Conservation (phyloP, 176 grass and related monocot genomes). For the Luzula sylvatica region DNA sequence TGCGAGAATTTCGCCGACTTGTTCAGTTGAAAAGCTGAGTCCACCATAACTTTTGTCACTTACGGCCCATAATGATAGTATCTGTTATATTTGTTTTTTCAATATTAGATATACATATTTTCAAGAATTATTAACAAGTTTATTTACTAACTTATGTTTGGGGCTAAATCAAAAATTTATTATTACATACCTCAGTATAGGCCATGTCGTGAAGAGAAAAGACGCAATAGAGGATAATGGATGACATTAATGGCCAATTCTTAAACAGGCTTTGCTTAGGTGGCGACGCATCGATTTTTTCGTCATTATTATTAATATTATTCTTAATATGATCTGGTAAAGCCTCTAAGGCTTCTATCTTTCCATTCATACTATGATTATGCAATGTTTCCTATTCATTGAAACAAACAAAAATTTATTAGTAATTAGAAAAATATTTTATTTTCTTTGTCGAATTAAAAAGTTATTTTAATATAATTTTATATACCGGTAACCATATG, state of each 20-base stretch:
- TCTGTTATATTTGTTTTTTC: conserved; percentile 26
- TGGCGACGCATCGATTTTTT: conserved; percentile 9
- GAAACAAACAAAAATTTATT: background rate
- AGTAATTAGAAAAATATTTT: background rate
- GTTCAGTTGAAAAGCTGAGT: conserved; percentile 49
- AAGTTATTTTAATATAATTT: background rate
- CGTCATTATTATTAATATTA: background rate
- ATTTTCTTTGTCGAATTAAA: too few species aligned
- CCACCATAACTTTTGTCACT: conserved; percentile 52
- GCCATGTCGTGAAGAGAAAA: conserved; percentile 69
- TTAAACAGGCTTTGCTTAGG: conserved; percentile 36
- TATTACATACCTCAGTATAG: conserved; percentile 64
- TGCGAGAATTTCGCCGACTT: conserved; percentile 51
- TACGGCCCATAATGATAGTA: conserved; percentile 63
- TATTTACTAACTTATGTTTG: too few species aligned
- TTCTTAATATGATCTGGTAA: conserved; percentile 16
- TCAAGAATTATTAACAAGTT: too few species aligned
- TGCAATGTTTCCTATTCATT: conserved; percentile 87
- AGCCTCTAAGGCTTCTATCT: conserved; percentile 5
- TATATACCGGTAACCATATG: conserved; percentile 67
- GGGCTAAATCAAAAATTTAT: too few species aligned
- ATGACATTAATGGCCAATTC: conserved; percentile 75
- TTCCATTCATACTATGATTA: conserved; percentile 29
- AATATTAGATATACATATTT: too few species aligned
- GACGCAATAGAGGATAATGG: conserved; percentile 52